Evolutionary conservation across 225 moss, liverwort and hornwort genomes (phyloP).

Genomic region (Thuidium tamariscinum): DNA sequence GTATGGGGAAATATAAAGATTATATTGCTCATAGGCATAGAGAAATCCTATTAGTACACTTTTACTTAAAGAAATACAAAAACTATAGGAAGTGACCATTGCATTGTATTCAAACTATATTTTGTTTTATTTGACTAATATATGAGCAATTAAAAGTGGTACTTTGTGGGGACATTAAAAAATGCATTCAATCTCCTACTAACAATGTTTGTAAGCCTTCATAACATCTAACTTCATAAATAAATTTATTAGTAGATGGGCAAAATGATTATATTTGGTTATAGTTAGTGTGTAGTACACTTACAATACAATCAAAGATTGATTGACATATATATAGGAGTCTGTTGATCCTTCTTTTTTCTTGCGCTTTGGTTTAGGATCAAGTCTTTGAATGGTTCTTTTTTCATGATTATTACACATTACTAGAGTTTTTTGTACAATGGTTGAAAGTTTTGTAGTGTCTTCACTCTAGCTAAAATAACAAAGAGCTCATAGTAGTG

Average conservation of each 20-base stretch:
- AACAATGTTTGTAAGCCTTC: neutral
- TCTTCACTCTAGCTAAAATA: neutral
- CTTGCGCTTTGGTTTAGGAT: fast-evolving
- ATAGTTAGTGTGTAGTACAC: neutral
- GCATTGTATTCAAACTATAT: no score
- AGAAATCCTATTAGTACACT: fast-evolving
- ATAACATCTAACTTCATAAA: neutral
- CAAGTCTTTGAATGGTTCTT: no score
- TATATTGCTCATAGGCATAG: neutral
- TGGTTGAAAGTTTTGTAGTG: neutral
- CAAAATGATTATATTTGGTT: neutral
- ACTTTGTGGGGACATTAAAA: neutral
- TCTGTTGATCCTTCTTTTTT: neutral
- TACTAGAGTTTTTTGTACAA: neutral
- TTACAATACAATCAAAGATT: neutral
- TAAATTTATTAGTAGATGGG: neutral
- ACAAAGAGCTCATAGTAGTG: neutral
- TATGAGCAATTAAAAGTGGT: neutral
- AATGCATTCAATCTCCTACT: neutral
- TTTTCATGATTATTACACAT: neutral
- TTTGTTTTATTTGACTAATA: neutral
- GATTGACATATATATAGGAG: fast-evolving
- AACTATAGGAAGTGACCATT: neutral
- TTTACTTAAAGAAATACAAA: no score
- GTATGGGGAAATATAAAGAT: fast-evolving